A percentile compares a stretch with the other conserved stretches of the same genome.
These are phyloP conservation scores for Phascolomyces articulosus DNA, from an alignment of 371 early-diverging fungal genomes.

Conservation along the genomic window DNA sequence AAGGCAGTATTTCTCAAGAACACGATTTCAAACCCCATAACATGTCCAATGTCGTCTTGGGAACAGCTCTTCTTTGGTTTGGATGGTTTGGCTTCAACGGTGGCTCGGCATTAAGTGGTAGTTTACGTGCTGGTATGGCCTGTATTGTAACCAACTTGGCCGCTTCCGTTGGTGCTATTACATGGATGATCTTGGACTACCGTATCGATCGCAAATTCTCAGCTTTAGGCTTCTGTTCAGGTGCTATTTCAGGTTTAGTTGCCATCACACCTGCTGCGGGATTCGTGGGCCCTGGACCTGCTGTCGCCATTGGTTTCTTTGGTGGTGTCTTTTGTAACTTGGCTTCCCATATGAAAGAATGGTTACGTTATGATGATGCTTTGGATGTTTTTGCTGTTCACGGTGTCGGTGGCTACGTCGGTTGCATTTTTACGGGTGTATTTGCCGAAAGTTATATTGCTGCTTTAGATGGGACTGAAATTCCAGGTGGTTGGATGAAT, in stretches of 20 bases:
- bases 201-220: constrained; percentile 78
- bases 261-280: constrained; percentile 93
- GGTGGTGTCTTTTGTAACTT: constrained; percentile 78
- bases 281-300: constrained; percentile 81
- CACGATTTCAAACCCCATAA: constrained; percentile 85
- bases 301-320: constrained; percentile 81
- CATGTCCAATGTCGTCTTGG: constrained; percentile 87
- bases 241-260: constrained; percentile 90
- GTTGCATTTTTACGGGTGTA: constrained; percentile 86
- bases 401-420: constrained; percentile 85
- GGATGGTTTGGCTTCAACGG: constrained; percentile 89
- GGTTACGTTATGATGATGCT: constrained; percentile 86
- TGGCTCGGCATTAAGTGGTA: constrained; percentile 84
- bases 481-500: constrained; percentile 85
- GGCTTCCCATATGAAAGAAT: constrained; percentile 77
- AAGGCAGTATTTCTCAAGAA: constrained; percentile 42
- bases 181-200: constrained; percentile 86
- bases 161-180: constrained; percentile 80
- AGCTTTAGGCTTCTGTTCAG: constrained; percentile 89
- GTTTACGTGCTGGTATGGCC: constrained; percentile 86
- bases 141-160: constrained; percentile 84
- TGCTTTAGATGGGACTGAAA: constrained; percentile 71
- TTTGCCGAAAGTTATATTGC: constrained; percentile 83
- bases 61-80: constrained; percentile 88
- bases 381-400: constrained; percentile 90